Conservation (phyloP, 345 rosid species). For the Salix suchowensis region DNA sequence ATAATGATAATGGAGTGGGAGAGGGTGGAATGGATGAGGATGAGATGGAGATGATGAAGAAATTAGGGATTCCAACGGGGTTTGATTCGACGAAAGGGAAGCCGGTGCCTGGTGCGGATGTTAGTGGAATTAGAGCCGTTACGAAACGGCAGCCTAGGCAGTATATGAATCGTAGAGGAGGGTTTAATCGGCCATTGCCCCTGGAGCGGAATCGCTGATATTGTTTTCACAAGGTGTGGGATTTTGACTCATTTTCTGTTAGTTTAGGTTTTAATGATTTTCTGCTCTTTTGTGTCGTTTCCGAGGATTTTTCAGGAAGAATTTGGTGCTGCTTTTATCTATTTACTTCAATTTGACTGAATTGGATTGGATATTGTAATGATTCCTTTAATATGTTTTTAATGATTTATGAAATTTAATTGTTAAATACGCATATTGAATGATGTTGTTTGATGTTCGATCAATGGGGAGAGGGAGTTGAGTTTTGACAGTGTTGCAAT, state of each 20-base stretch:
- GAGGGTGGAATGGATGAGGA: conserved; percentile 34
- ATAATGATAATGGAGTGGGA: conserved; percentile 13
- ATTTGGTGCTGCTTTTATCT: not conserved
- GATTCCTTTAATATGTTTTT: not conserved
- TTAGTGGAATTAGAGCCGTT: conserved; percentile 73
- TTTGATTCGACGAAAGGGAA: conserved; percentile 95
- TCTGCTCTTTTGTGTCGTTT: not conserved
- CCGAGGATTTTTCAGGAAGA: not conserved
- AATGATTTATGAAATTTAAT: not conserved
- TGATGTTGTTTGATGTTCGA: not conserved
- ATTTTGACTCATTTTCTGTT: not conserved
- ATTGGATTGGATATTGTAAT: not conserved
- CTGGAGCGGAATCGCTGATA: conserved; percentile 65
- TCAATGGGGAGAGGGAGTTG: too few relatives aligned
- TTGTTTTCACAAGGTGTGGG: conserved; percentile 33
- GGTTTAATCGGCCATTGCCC: conserved; percentile 87
- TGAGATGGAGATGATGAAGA: conserved; percentile 89
- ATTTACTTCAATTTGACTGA: not conserved
- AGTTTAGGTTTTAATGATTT: not conserved
- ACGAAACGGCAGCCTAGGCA: conserved; percentile 87
- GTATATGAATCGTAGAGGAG: conserved; percentile 95
- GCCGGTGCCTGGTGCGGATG: conserved; percentile 74
- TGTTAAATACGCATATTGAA: not conserved
- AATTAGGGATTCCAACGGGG: conserved; percentile 80
- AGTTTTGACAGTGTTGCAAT: not conserved